These are phyloP conservation scores for Phellinidium pouzarii DNA, from an alignment of 1,284 basidiomycete genomes.

Conservation along the genomic window DNA sequence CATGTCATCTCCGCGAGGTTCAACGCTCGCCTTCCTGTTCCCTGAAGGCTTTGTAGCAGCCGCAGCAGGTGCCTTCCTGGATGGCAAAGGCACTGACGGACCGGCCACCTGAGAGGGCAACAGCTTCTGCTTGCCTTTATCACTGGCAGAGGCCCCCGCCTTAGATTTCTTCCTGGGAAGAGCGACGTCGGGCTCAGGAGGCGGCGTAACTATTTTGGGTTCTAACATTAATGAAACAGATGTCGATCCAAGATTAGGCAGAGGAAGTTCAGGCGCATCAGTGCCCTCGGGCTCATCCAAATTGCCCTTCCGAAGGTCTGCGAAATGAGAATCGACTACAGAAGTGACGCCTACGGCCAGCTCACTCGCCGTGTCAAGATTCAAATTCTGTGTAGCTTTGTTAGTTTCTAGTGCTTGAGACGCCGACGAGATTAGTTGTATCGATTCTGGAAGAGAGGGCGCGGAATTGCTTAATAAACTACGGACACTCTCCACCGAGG, in stretches of 20 bases:
- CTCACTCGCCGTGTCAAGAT: not conserved
- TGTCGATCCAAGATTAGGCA: not conserved
- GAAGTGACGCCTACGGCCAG: not conserved
- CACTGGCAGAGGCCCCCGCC: not conserved
- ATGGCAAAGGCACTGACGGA: not conserved
- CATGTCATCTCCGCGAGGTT: conserved; percentile 18
- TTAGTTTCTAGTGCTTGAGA: conserved; percentile 1
- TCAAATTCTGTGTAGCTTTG: not conserved
- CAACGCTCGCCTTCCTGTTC: not conserved
- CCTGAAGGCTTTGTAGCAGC: not conserved
- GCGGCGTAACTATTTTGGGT: too few species aligned
- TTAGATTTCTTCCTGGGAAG: not conserved
- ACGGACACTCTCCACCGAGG: not conserved
- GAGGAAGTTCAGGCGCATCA: not conserved
- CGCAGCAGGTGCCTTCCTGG: not conserved
- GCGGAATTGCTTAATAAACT: not conserved
- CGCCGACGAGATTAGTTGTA: not conserved
- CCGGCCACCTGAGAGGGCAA: not conserved
- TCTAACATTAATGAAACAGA: not conserved
- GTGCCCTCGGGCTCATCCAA: not conserved
- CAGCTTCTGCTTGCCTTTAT: not conserved
- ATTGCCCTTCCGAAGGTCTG: not conserved
- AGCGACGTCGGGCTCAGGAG: too few species aligned
- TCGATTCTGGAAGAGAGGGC: not conserved
- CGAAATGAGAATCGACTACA: not conserved